Percentiles rank a stretch among this genome's conserved stretches.
phyloP scores from a whole-genome alignment of 2,329 filamentous ascomycete species.

The Fusarium tuaranense region DNA sequence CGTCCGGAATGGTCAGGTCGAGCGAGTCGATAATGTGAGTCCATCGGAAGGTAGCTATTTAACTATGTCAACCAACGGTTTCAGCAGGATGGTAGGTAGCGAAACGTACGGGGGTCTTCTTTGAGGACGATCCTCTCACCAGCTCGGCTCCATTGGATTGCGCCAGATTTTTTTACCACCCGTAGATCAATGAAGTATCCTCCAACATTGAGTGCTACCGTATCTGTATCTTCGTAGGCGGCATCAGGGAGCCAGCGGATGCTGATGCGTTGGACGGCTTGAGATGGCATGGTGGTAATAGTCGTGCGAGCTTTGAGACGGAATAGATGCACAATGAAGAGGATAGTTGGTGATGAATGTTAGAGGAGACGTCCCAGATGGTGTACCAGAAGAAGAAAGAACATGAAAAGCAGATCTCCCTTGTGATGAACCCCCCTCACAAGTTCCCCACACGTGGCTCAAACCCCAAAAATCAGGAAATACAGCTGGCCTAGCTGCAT shows the following conservation, averaged over 20 bases:
- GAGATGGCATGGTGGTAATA: constrained; percentile 11
- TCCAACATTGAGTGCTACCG: constrained; percentile 41
- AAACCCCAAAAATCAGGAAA: neutral
- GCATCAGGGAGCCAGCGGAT: constrained; percentile 40
- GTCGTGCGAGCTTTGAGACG: neutral
- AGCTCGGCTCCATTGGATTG: constrained; percentile 40
- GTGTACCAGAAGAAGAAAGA: neutral
- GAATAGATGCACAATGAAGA: neutral
- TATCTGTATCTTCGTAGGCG: constrained; percentile 39
- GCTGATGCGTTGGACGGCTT: constrained; percentile 40
- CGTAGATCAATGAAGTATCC: constrained; percentile 41
- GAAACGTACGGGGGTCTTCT: constrained; percentile 26
- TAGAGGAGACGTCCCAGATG: neutral
- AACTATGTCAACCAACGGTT: neutral
- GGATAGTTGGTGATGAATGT: neutral
- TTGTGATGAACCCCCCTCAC: neutral
- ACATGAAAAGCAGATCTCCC: neutral
- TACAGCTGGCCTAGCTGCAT: neutral
- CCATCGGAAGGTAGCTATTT: constrained; percentile 38
- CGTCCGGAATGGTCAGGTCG: constrained; percentile 30
- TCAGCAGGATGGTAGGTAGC: neutral
- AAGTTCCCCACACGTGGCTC: neutral
- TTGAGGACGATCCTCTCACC: constrained; percentile 33
- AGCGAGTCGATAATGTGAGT: constrained; percentile 42
- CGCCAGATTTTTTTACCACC: constrained; percentile 5